A percentile compares a stretch with the other conserved stretches of the same genome.
Evolutionary conservation across 1,284 basidiomycete genomes (phyloP).

Genomic region (Athelia sp.): DNA sequence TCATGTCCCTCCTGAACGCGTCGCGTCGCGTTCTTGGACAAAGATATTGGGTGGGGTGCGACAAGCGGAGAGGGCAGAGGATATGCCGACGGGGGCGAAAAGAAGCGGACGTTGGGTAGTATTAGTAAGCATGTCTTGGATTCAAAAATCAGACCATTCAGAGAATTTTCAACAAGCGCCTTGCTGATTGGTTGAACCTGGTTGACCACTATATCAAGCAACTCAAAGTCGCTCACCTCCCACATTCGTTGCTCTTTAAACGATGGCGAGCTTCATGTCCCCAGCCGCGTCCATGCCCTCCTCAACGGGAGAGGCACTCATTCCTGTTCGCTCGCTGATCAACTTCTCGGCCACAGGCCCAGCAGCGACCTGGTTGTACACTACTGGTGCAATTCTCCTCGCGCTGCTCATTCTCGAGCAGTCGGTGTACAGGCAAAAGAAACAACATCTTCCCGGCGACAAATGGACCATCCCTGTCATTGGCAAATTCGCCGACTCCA

Average conservation of each 20-base stretch:
- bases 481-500: conserved; percentile 87
- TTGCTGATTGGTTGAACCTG: too few relatives aligned
- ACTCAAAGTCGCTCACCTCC: too few relatives aligned
- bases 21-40: too few relatives aligned
- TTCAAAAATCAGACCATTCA: too few relatives aligned
- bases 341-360: conserved; percentile 31
- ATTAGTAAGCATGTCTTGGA: too few relatives aligned
- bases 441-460: conserved; percentile 80
- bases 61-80: too few relatives aligned
- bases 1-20: too few relatives aligned
- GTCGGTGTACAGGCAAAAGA: conserved; percentile 82
- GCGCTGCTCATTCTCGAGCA: conserved; percentile 77
- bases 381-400: conserved; percentile 55
- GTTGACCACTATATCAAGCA: not conserved
- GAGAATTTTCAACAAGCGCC: too few relatives aligned
- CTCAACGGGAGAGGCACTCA: conserved; percentile 33
- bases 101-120: too few relatives aligned
- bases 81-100: too few relatives aligned
- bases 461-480: conserved; percentile 93
- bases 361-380: conserved; percentile 56
- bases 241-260: too few relatives aligned
- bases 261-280: conserved; percentile 34
- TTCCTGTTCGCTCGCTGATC: conserved; percentile 41
- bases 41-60: too few relatives aligned
- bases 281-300: conserved; percentile 38